Evolutionary conservation across 768 basidiomycete genomes (phyloP).

Genomic region (Auricularia heimuer): DNA sequence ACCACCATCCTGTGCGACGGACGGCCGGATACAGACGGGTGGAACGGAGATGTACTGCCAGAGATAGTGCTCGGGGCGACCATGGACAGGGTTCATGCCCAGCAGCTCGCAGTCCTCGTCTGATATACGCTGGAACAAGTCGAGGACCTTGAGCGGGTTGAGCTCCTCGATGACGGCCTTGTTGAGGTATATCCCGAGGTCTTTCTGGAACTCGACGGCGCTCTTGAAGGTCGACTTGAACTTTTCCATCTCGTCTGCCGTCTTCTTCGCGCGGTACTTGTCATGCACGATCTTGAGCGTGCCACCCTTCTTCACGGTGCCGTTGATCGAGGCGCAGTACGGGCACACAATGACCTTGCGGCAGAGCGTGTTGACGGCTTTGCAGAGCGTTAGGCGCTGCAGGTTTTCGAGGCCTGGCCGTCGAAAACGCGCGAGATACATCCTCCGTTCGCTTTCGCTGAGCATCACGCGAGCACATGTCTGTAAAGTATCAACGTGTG

Average conservation of each 20-base stretch:
- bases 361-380: constrained; percentile 75
- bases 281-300: constrained; percentile 96
- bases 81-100: constrained; percentile 78
- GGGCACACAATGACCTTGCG: constrained; percentile 90
- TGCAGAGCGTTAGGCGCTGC: constrained; percentile 70
- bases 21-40: constrained; percentile 93
- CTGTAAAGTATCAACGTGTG: constrained; percentile 13
- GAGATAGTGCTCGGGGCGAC: constrained; percentile 92
- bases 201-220: constrained; percentile 81
- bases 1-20: constrained; percentile 94
- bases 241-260: constrained; percentile 76
- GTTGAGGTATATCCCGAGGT: constrained; percentile 71
- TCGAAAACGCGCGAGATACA: constrained; percentile 84
- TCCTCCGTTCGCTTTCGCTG: constrained; percentile 75
- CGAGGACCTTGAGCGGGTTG: constrained; percentile 87
- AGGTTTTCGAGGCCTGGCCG: constrained; percentile 86
- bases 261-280: constrained; percentile 92
- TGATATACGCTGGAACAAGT: constrained; percentile 85
- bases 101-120: constrained; percentile 95
- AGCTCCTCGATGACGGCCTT: constrained; percentile 88
- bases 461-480: constrained; percentile 89
- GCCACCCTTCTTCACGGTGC: constrained; percentile 91
- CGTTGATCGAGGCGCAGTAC: constrained; percentile 88
- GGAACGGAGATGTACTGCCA: constrained; percentile 99
- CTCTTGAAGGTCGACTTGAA: constrained; percentile 75